These are phyloP conservation scores for Phytopythium oedochilum DNA, from an alignment of 352 stramenopile species.

Conservation along the genomic window DNA sequence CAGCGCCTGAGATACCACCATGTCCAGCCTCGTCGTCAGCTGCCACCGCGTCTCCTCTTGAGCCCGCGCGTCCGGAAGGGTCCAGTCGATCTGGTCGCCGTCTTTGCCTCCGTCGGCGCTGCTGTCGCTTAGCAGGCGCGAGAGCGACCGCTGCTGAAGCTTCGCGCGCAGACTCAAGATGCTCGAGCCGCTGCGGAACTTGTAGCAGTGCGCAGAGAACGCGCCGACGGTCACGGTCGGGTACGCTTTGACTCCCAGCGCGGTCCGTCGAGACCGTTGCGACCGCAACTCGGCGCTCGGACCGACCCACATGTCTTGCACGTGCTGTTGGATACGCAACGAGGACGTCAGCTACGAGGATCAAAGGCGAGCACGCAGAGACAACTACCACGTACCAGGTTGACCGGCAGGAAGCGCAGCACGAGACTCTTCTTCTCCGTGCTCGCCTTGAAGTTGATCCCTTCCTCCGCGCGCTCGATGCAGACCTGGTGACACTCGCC, in stretches of 20 bases:
- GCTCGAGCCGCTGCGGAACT: conserved; percentile 72
- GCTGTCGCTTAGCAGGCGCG: conserved; percentile 38
- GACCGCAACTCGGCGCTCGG: conserved; percentile 61
- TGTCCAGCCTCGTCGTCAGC: conserved; percentile 69
- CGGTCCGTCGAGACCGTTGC: conserved; percentile 56
- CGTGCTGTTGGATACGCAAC: conserved; percentile 27
- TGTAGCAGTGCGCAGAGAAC: conserved; percentile 79
- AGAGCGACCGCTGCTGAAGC: conserved; percentile 53
- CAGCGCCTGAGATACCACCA: conserved; percentile 75
- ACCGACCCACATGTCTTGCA: conserved; percentile 84
- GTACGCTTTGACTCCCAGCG: conserved; percentile 56
- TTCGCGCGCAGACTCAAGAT: conserved; percentile 61
- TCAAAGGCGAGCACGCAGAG: background rate
- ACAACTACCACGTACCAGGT: conserved; percentile 32
- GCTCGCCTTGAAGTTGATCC: conserved; percentile 78
- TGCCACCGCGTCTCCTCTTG: conserved; percentile 74
- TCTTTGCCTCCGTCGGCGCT: conserved; percentile 21
- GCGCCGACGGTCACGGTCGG: conserved; percentile 70
- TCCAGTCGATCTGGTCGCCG: conserved; percentile 48
- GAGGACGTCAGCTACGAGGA: background rate
- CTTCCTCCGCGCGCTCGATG: conserved; percentile 57
- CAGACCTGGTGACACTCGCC: conserved; percentile 68
- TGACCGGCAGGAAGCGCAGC: conserved; percentile 75
- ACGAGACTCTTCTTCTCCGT: conserved; percentile 78
- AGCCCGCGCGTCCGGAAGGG: conserved; percentile 29